A percentile compares a stretch with the other conserved stretches of the same genome.
These are phyloP conservation scores for Gloeophyllum trabeum DNA, from an alignment of 768 basidiomycete genomes.

Conservation along the genomic window DNA sequence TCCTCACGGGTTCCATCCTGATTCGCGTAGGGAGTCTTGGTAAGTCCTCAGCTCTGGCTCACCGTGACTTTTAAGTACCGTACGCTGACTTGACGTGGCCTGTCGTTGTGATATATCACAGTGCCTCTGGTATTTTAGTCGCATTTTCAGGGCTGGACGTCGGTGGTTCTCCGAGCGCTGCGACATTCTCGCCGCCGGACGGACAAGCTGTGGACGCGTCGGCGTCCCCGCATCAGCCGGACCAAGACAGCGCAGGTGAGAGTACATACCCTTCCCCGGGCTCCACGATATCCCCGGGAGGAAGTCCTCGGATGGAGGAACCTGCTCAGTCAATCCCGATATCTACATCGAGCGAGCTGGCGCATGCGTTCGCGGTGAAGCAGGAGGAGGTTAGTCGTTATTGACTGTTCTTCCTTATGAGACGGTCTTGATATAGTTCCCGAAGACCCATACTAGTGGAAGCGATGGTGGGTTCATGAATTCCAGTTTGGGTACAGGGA, in stretches of 20 bases:
- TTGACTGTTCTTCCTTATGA: not conserved
- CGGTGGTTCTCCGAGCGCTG: not conserved
- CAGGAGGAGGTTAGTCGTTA: not conserved
- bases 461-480: too few species aligned
- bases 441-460: too few species aligned
- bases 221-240: not conserved
- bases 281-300: not conserved
- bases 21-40: too few species aligned
- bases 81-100: too few species aligned
- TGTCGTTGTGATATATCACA: too few species aligned
- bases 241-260: too few species aligned
- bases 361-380: not conserved
- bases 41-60: too few species aligned
- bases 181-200: not conserved
- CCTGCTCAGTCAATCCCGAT: not conserved
- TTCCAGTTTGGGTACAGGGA: too few species aligned
- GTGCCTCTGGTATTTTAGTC: not conserved
- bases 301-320: not conserved
- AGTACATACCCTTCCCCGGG: not conserved
- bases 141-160: not conserved
- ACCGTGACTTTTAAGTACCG: too few species aligned
- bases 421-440: too few species aligned
- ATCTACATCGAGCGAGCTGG: not conserved
- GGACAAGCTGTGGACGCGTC: not conserved
- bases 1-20: not conserved